Evolutionary conservation across 495 filamentous ascomycete genomes (phyloP).

Genomic region (Podospora conica): DNA sequence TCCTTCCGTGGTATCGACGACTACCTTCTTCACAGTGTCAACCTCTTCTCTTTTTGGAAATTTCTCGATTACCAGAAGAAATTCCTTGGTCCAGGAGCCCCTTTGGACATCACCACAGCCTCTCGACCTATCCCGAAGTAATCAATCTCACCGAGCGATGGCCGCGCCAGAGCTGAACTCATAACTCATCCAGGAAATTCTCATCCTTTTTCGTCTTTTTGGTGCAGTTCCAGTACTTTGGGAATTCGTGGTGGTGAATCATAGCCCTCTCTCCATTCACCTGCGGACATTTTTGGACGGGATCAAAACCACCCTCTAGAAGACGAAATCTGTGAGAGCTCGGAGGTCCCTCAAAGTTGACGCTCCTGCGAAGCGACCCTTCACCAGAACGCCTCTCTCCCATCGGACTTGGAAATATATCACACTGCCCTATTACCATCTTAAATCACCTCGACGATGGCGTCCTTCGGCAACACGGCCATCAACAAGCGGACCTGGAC

Average conservation of each 20-base stretch:
- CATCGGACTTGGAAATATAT: not conserved
- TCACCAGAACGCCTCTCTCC: too few species aligned
- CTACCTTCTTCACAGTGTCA: not conserved
- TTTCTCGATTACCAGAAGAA: not conserved
- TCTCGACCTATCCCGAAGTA: not conserved
- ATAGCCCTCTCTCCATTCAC: not conserved
- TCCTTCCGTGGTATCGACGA: not conserved
- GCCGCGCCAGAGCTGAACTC: not conserved
- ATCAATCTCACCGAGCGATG: not conserved
- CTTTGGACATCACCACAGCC: not conserved
- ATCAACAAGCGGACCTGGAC: not conserved
- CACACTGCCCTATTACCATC: not conserved
- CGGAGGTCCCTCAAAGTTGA: too few species aligned
- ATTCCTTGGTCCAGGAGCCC: not conserved
- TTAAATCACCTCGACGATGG: not conserved
- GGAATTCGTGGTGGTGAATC: not conserved
- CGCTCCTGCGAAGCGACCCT: too few species aligned
- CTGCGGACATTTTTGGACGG: not conserved
- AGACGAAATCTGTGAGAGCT: not conserved
- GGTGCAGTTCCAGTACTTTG: not conserved
- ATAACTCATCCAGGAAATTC: not conserved
- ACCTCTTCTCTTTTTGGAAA: not conserved
- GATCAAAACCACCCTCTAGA: not conserved
- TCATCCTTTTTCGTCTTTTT: not conserved
- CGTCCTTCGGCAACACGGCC: not conserved